Evolutionary conservation across 139 green algal genomes (phyloP).

Genomic region (Chlorella sp.): DNA sequence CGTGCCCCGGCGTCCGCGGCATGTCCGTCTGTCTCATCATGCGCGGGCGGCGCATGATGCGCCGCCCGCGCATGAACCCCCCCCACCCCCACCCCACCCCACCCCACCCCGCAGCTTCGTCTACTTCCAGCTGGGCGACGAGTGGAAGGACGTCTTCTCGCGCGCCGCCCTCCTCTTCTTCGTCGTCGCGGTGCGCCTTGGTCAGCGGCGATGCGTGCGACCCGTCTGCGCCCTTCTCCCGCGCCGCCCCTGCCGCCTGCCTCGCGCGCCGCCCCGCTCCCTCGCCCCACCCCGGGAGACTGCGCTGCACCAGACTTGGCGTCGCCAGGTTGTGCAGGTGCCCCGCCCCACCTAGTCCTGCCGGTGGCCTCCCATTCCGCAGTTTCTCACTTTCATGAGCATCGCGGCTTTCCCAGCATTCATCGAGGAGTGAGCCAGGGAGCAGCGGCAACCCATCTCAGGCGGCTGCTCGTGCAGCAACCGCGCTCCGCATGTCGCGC

Average conservation of each 20-base stretch:
- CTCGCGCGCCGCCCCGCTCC: too few relatives aligned
- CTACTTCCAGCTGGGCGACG: slow-evolving; percentile 44
- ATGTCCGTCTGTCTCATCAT: too few relatives aligned
- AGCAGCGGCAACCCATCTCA: not conserved
- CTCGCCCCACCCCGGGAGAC: too few relatives aligned
- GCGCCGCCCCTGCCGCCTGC: too few relatives aligned
- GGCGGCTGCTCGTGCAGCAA: not conserved
- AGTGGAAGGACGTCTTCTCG: slow-evolving; percentile 58
- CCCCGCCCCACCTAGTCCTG: not conserved
- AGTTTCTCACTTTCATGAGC: slow-evolving; percentile 66
- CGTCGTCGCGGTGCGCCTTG: slow-evolving; percentile 29
- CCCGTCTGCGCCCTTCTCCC: too few relatives aligned
- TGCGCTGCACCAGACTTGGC: too few relatives aligned
- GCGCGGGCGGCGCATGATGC: too few relatives aligned
- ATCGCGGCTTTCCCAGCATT: slow-evolving; percentile 74
- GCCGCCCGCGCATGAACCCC: too few relatives aligned
- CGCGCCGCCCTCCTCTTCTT: slow-evolving; percentile 67
- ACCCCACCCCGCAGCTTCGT: slow-evolving; percentile 12
- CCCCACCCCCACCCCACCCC: too few relatives aligned
- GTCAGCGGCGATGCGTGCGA: too few relatives aligned
- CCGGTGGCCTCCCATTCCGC: not conserved
- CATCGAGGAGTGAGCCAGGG: slow-evolving; percentile 64
- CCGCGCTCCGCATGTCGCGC: not conserved
- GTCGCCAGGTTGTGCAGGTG: too few relatives aligned
- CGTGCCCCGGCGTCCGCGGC: too few relatives aligned